Evolutionary conservation across 2,329 filamentous ascomycete genomes (phyloP), one percentile per base, ranked within the genome.

Genomic region (Cryphonectria radicalis): DNA sequence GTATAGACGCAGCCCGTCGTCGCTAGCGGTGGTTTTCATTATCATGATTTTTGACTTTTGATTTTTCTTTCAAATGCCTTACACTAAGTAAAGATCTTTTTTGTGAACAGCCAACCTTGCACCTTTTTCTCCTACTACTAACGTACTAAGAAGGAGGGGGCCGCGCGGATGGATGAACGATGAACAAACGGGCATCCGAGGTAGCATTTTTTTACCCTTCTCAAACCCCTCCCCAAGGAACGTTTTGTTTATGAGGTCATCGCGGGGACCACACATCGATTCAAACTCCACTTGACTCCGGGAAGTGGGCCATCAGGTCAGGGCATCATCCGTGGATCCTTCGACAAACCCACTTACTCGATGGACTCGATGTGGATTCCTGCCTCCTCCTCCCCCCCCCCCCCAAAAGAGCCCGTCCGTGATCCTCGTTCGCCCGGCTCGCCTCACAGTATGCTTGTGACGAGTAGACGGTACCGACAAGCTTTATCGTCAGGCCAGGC

Each of bases 401-500:
- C 32, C 32, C 3, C 2, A 32, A 32, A 32, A 32, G 32, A 53
- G 62, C 55, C 43, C 59, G 68, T 53, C 68, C 55, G 60, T n/a
- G 63, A 32, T 59, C 53, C 63, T 46, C 22, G 28, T 17, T n/a
- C 13, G 13, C 19, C 40, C 68, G 68, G 63, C 63, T 70, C 63
- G 68, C 68, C 53, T 40, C 37, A 40, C 10, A 11, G 37, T 25
- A 63, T 19, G 46, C 46, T 19, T 28, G 28, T 70, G 25, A 42
- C 63, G 64, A 25, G 37, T 35, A 63, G 60, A 42, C 6, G 62
- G 62, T 40, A 64, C 11, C 46, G n/a, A 69, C 62, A 66, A 69
- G 67, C 67, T 69, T 69, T 69, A 50, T 69, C 59, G 13, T 50
- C 46, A 50, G 46, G 46, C 46, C 46, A 50, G 46, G 6, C 46